phyloP scores from a whole-genome alignment of 2,329 filamentous ascomycete species.

The Alternaria sp. region DNA sequence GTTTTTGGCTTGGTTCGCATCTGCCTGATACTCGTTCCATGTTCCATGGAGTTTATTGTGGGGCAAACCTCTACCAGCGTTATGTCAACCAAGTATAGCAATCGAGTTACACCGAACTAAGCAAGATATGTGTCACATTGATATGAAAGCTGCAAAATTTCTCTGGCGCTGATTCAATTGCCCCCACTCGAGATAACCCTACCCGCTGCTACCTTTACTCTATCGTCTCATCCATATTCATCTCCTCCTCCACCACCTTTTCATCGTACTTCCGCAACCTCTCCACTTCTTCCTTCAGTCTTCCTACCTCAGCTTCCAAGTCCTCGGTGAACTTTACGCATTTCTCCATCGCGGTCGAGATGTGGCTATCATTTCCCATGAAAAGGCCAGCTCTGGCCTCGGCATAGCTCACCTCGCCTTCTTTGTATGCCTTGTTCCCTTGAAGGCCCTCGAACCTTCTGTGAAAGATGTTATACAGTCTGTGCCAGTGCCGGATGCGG shows the following conservation, averaged over 20 bases:
- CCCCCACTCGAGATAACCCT: neutral
- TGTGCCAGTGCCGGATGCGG: neutral
- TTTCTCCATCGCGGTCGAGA: neutral
- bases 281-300: neutral
- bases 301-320: neutral
- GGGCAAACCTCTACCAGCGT: neutral
- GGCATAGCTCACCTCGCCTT: neutral
- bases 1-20: neutral
- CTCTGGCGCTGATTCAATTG: neutral
- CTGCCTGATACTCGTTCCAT: neutral
- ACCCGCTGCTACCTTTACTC: neutral
- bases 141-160: neutral
- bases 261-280: neutral
- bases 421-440: neutral
- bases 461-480: neutral
- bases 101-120: neutral
- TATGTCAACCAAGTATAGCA: neutral
- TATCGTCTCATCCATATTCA: neutral
- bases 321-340: neutral
- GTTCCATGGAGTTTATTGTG: neutral
- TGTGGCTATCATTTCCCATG: neutral
- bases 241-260: neutral
- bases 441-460: neutral
- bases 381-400: neutral
- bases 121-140: neutral